Evolutionary conservation across 2,329 filamentous ascomycete genomes (phyloP).

Genomic region (Fusarium abutilonis): DNA sequence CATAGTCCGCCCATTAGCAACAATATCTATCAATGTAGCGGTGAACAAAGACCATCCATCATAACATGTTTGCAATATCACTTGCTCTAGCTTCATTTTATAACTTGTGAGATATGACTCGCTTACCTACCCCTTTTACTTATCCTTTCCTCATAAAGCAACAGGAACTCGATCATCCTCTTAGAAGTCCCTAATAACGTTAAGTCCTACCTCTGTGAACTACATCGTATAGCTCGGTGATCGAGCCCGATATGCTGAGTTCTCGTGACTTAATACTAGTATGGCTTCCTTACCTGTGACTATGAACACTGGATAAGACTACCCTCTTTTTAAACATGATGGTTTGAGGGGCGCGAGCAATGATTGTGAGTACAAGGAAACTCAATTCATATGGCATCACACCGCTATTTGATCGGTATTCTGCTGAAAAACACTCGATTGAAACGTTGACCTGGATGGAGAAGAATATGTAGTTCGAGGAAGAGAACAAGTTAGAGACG

Average conservation of each 20-base stretch:
- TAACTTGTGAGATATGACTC: conserved; percentile 3
- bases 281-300: background rate
- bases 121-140: background rate
- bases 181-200: background rate
- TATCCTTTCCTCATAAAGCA: background rate
- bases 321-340: background rate
- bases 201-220: background rate
- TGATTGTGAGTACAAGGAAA: background rate
- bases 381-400: conserved; percentile 5
- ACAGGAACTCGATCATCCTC: no score
- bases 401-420: background rate
- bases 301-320: background rate
- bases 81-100: background rate
- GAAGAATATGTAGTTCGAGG: background rate
- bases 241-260: background rate
- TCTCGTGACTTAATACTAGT: background rate
- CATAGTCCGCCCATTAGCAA: background rate
- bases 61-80: background rate
- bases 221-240: background rate
- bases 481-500: background rate
- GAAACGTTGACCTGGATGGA: no score
- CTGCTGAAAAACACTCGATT: background rate
- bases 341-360: background rate
- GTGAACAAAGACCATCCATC: conserved; percentile 13
- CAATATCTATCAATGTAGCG: conserved; percentile 7